phyloP scores from a whole-genome alignment of 768 basidiomycete species.

The Phylloporus sp. region DNA sequence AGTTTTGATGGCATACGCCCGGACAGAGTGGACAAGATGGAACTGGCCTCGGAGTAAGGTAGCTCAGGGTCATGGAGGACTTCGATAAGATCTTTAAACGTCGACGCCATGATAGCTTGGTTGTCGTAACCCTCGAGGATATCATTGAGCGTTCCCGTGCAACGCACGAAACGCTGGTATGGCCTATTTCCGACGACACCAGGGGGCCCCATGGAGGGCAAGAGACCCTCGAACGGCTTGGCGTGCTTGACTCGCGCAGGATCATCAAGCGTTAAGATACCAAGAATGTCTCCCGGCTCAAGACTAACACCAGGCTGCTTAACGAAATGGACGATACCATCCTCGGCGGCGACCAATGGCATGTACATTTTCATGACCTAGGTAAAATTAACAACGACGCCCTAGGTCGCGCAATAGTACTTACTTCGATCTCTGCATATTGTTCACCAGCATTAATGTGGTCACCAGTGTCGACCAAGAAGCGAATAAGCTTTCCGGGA shows the following conservation, averaged over 20 bases:
- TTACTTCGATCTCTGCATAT: slow-evolving; percentile 96
- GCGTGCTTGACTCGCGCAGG: slow-evolving; percentile 96
- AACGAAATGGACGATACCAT: slow-evolving; percentile 91
- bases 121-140: slow-evolving; percentile 97
- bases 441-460: slow-evolving; percentile 95
- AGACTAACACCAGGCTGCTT: slow-evolving; percentile 98
- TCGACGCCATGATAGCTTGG: slow-evolving; percentile 81
- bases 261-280: slow-evolving; percentile 94
- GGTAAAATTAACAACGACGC: slow-evolving; percentile 1
- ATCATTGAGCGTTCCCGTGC: slow-evolving; percentile 76
- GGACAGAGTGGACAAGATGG: slow-evolving; percentile 83
- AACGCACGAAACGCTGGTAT: slow-evolving; percentile 77
- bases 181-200: slow-evolving; percentile 85
- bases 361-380: slow-evolving; percentile 99
- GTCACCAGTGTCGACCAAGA: slow-evolving; percentile 94
- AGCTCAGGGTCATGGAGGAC: slow-evolving; percentile 83
- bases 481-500: slow-evolving; percentile 94
- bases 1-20: slow-evolving; percentile 92
- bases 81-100: slow-evolving; percentile 81
- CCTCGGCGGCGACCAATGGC: slow-evolving; percentile 92
- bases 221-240: slow-evolving; percentile 94
- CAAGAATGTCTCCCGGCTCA: slow-evolving; percentile 95
- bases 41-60: slow-evolving; percentile 80
- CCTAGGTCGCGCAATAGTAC: slow-evolving; percentile 17
- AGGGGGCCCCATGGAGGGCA: slow-evolving; percentile 84